Evolutionary conservation across 2,329 filamentous ascomycete species (phyloP).

Genomic region (Pestalotiopsis sp.): DNA sequence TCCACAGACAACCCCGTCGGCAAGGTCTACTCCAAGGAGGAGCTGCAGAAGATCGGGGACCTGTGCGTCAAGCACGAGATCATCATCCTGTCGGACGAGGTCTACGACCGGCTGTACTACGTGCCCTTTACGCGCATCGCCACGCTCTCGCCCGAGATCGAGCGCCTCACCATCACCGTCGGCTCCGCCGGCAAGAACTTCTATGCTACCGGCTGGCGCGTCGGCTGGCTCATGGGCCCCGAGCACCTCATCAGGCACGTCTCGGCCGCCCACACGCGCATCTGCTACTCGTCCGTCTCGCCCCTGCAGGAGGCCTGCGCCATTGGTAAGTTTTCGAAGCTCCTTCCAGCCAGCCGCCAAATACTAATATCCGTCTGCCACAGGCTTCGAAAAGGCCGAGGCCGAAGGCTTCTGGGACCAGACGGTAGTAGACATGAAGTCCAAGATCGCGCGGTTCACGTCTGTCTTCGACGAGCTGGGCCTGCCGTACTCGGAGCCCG

Average conservation of each 20-base stretch:
- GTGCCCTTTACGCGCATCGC: slow-evolving; percentile 92
- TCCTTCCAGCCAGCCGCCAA: too few relatives aligned
- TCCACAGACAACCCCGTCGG: slow-evolving; percentile 81
- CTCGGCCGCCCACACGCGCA: slow-evolving; percentile 88
- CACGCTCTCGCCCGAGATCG: slow-evolving; percentile 87
- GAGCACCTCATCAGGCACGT: slow-evolving; percentile 90
- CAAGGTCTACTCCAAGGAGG: slow-evolving; percentile 86
- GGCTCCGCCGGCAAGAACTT: slow-evolving; percentile 98
- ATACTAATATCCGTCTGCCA: slow-evolving; percentile 1
- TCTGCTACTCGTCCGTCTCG: slow-evolving; percentile 93
- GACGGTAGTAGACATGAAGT: slow-evolving; percentile 84
- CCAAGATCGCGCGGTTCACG: slow-evolving; percentile 86
- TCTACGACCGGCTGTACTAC: slow-evolving; percentile 95
- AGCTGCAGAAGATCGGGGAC: slow-evolving; percentile 83
- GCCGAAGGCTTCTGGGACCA: slow-evolving; percentile 84
- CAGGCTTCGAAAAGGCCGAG: slow-evolving; percentile 85
- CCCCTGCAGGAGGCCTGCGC: slow-evolving; percentile 94
- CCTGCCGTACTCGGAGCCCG: slow-evolving; percentile 85
- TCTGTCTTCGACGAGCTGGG: slow-evolving; percentile 75
- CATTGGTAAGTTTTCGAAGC: slow-evolving; percentile 53
- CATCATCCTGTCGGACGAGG: slow-evolving; percentile 88
- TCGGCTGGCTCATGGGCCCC: slow-evolving; percentile 91
- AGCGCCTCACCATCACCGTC: slow-evolving; percentile 86
- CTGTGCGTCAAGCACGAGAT: slow-evolving; percentile 92
- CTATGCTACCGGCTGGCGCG: slow-evolving; percentile 95